Percentiles rank a stretch among this genome's conserved stretches.
These are phyloP conservation scores for Candida awuae DNA, from an alignment of 805 yeast genomes.

Conservation along the genomic window DNA sequence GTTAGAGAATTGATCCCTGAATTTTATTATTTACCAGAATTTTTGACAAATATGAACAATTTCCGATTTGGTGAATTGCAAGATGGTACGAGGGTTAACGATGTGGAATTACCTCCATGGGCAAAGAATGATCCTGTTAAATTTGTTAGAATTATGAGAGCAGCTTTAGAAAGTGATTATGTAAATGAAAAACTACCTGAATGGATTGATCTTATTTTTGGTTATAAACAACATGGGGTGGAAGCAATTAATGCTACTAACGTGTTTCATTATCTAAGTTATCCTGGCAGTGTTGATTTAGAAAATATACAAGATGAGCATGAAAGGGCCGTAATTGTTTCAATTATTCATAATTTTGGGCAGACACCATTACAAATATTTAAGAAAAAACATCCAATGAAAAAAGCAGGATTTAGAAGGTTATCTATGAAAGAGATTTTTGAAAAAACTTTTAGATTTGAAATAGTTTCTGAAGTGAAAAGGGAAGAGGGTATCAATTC, in stretches of 20 bases:
- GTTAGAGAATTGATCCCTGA: conserved; percentile 85
- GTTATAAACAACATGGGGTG: conserved; percentile 67
- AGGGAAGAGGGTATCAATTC: neutral
- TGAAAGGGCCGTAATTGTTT: conserved; percentile 69
- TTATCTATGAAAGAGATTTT: neutral
- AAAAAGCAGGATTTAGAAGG: conserved; percentile 29
- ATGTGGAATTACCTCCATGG: conserved; percentile 78
- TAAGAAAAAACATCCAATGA: conserved; percentile 53
- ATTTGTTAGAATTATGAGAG: conserved; percentile 67
- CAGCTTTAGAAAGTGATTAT: conserved; percentile 75
- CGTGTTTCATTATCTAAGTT: conserved; percentile 78
- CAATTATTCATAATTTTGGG: conserved; percentile 86
- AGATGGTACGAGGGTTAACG: conserved; percentile 43
- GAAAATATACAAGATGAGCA: conserved; percentile 65
- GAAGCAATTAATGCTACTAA: conserved; percentile 60
- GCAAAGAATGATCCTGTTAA: conserved; percentile 68
- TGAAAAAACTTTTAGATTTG: neutral
- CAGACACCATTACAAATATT: conserved; percentile 80
- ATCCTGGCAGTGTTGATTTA: conserved; percentile 74
- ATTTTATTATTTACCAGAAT: conserved; percentile 76
- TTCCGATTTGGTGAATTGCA: conserved; percentile 69
- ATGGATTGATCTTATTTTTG: conserved; percentile 86
- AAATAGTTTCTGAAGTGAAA: neutral
- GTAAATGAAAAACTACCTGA: conserved; percentile 68
- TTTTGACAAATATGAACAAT: conserved; percentile 54